phyloP scores from a whole-genome alignment of 2,329 filamentous ascomycete species.

The Apiospora saccharicola region DNA sequence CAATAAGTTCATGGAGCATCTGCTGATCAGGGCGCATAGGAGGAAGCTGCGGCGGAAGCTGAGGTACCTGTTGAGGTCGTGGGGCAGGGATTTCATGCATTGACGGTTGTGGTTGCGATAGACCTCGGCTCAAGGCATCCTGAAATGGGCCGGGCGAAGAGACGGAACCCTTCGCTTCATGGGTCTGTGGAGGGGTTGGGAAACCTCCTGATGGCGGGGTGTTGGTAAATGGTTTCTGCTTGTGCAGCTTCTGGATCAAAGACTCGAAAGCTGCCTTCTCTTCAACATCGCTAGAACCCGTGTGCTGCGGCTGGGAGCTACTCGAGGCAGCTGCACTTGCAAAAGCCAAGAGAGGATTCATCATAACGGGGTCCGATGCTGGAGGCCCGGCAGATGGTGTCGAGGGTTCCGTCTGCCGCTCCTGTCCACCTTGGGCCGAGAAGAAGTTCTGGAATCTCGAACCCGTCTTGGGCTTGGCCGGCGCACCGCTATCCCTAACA shows the following conservation, averaged over 20 bases:
- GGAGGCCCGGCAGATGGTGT: conserved; percentile 45
- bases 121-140: conserved; percentile 39
- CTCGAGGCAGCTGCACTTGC: conserved; percentile 30
- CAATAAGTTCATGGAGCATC: conserved; percentile 66
- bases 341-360: conserved; percentile 41
- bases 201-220: conserved; percentile 52
- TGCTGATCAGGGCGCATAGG: conserved; percentile 60
- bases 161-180: conserved; percentile 44
- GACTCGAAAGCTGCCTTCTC: conserved; percentile 89
- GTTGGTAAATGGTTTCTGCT: conserved; percentile 53
- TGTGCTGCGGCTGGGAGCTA: conserved; percentile 46
- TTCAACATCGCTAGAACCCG: conserved; percentile 52
- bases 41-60: conserved; percentile 53
- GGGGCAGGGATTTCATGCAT: conserved; percentile 62
- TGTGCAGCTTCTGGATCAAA: conserved; percentile 82
- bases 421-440: conserved; percentile 58
- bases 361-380: conserved; percentile 29
- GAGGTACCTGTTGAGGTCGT: conserved; percentile 47
- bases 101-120: conserved; percentile 33
- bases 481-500: conserved; percentile 48
- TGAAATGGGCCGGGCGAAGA: conserved; percentile 59
- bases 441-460: conserved; percentile 91
- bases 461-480: conserved; percentile 61
- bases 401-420: conserved; percentile 58
- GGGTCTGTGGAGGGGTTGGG: conserved; percentile 39